phyloP scores from a whole-genome alignment of 2,329 filamentous ascomycete species.

The Cladophialophora immunda region DNA sequence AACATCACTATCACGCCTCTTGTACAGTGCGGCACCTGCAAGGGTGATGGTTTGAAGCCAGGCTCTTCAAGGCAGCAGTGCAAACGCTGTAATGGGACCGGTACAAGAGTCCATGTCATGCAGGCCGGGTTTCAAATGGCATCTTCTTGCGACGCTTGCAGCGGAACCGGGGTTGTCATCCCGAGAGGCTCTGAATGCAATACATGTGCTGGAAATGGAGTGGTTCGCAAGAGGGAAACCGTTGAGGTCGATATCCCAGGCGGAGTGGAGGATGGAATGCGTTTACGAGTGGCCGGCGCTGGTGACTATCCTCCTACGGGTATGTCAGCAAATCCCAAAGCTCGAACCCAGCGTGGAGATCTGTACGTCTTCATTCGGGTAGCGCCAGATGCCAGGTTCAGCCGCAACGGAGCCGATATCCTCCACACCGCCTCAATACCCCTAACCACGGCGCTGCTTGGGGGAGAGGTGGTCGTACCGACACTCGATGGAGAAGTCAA shows the following conservation, averaged over 20 bases:
- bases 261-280: constrained; percentile 96
- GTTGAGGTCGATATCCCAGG: constrained; percentile 91
- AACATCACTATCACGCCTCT: constrained; percentile 87
- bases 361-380: constrained; percentile 92
- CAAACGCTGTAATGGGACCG: constrained; percentile 83
- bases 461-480: constrained; percentile 87
- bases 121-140: constrained; percentile 96
- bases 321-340: constrained; percentile 68
- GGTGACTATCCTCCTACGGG: constrained; percentile 87
- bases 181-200: constrained; percentile 83
- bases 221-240: constrained; percentile 81
- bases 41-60: constrained; percentile 82
- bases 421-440: constrained; percentile 91
- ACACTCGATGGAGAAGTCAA: constrained; percentile 91
- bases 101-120: constrained; percentile 86
- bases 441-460: constrained; percentile 89
- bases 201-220: constrained; percentile 82
- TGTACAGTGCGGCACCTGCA: constrained; percentile 81
- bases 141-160: constrained; percentile 83
- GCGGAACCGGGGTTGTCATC: constrained; percentile 77
- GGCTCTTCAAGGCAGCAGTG: constrained; percentile 79
- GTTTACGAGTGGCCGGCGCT: constrained; percentile 81
- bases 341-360: constrained; percentile 78
- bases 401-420: constrained; percentile 85
- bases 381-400: constrained; percentile 88